Conservation (phyloP, 345 rosid genomes). For the Diplotaxis tenuifolia region DNA sequence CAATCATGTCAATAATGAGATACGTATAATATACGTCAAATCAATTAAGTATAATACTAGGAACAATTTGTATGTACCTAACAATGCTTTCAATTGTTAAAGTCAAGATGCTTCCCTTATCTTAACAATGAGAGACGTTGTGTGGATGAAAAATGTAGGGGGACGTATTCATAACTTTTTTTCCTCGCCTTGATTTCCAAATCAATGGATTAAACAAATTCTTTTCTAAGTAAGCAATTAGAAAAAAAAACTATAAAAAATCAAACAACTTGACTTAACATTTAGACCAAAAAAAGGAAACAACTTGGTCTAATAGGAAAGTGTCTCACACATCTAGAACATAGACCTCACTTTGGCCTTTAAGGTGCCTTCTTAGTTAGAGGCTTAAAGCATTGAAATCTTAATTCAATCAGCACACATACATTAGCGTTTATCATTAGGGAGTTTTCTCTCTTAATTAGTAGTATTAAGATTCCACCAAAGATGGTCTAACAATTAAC, state of each 20-base stretch:
- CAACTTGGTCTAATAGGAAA: not conserved
- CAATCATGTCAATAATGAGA: conserved; percentile 12
- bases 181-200: conserved; percentile 3
- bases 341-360: not conserved
- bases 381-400: not conserved
- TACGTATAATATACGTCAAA: not conserved
- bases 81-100: conserved; percentile 21
- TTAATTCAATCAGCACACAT: not conserved
- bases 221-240: not conserved
- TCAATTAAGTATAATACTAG: not conserved
- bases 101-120: conserved; percentile 17
- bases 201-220: not conserved
- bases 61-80: conserved; percentile 2
- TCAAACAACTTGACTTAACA: too few species aligned
- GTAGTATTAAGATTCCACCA: not conserved
- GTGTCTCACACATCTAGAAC: not conserved
- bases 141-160: not conserved
- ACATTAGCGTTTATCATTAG: not conserved
- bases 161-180: not conserved
- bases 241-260: not conserved
- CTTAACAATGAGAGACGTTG: conserved; percentile 2
- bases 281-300: too few species aligned
- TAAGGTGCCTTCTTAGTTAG: not conserved
- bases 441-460: not conserved
- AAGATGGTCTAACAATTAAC: not conserved